Conservation (phyloP, 768 basidiomycete species). For the Hebeloma cylindrosporum region DNA sequence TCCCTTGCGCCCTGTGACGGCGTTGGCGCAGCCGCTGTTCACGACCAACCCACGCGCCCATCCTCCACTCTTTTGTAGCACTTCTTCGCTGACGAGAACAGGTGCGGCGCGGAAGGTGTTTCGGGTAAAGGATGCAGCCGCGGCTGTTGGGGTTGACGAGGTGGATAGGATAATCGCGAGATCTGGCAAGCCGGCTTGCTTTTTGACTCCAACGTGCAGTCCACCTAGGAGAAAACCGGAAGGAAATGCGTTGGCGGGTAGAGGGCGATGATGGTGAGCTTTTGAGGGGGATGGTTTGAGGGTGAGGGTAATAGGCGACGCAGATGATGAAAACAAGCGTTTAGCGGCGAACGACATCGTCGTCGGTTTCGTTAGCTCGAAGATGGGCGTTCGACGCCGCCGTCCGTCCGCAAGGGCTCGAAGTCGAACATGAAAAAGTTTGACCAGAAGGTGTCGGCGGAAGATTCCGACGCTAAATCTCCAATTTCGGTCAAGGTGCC, state of each 20-base stretch:
- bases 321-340: slow-evolving; percentile 17
- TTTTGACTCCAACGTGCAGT: slow-evolving; percentile 86
- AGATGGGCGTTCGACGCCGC: too few species aligned
- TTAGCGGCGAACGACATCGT: slow-evolving; percentile 17
- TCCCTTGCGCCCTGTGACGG: slow-evolving; percentile 92
- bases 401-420: too few species aligned
- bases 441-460: too few species aligned
- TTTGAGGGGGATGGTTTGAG: slow-evolving; percentile 64
- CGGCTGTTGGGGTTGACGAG: slow-evolving; percentile 65
- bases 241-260: slow-evolving; percentile 68
- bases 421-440: too few species aligned
- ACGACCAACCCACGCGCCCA: slow-evolving; percentile 83
- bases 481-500: too few species aligned
- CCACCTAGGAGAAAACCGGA: slow-evolving; percentile 74
- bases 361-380: too few species aligned
- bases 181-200: slow-evolving; percentile 66
- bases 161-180: slow-evolving; percentile 87
- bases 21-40: slow-evolving; percentile 97
- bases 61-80: slow-evolving; percentile 65
- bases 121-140: slow-evolving; percentile 91
- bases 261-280: slow-evolving; percentile 53
- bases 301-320: too few species aligned
- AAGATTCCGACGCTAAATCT: too few species aligned
- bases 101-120: slow-evolving; percentile 98
- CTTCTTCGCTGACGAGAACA: slow-evolving; percentile 80